phyloP scores from a whole-genome alignment of 1,284 basidiomycete genomes.

The Ganoderma leucocontextum region DNA sequence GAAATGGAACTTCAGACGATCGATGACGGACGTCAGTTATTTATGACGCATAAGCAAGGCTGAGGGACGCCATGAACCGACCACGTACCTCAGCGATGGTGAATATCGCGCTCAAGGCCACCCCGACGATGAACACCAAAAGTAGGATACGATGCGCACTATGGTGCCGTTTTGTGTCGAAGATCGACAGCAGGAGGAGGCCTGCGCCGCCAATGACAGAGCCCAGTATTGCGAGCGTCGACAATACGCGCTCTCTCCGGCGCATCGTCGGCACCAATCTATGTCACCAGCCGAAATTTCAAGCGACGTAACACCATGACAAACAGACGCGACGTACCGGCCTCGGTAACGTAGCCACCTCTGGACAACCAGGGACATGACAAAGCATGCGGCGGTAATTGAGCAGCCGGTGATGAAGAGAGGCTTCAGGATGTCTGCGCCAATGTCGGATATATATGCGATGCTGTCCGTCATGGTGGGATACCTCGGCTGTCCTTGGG shows the following conservation, averaged over 20 bases:
- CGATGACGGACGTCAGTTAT: neutral
- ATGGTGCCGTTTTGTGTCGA: constrained; percentile 66
- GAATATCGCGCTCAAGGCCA: constrained; percentile 74
- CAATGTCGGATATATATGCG: constrained; percentile 79
- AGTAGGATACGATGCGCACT: constrained; percentile 65
- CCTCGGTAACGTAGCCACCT: constrained; percentile 69
- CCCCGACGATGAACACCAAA: constrained; percentile 64
- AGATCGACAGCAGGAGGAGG: constrained; percentile 62
- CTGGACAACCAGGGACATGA: constrained; percentile 66
- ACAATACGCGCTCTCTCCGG: constrained; percentile 60
- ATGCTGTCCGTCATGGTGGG: constrained; percentile 59
- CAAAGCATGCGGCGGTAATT: constrained; percentile 67
- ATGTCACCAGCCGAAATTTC: constrained; percentile 4
- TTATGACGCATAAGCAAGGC: neutral
- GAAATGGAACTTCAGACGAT: constrained; percentile 63
- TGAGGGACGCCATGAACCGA: neutral
- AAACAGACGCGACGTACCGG: constrained; percentile 47
- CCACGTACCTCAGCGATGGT: constrained; percentile 67
- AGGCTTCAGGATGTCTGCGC: constrained; percentile 74
- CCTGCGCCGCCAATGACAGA: constrained; percentile 60
- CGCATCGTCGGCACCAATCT: constrained; percentile 69
- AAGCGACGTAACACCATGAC: neutral
- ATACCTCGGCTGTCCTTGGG: constrained; percentile 57
- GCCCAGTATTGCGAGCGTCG: constrained; percentile 63
- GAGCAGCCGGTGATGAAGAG: constrained; percentile 70